Evolutionary conservation across 805 yeast species (phyloP).

Genomic region (Starmera amethionina): DNA sequence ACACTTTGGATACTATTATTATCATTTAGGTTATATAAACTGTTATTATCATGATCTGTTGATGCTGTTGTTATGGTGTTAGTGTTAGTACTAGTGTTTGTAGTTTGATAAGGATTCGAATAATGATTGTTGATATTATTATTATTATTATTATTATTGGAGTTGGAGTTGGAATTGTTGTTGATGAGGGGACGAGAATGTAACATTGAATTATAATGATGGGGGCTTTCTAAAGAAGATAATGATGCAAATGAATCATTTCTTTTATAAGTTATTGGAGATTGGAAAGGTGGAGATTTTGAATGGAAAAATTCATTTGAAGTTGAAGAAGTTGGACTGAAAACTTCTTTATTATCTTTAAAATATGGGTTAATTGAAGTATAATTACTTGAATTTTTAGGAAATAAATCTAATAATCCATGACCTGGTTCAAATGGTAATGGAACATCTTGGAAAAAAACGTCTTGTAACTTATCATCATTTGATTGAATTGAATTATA

Average conservation of each 20-base stretch:
- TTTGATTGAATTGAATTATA: too few relatives aligned
- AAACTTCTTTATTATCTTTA: background rate
- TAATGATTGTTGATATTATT: background rate
- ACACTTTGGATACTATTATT: slow-evolving; percentile 20
- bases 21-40: background rate
- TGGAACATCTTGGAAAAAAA: slow-evolving; percentile 23
- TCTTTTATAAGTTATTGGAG: background rate
- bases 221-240: slow-evolving; percentile 3
- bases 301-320: background rate
- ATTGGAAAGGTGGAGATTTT: slow-evolving; percentile 1
- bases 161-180: background rate
- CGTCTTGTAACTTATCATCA: slow-evolving; percentile 11
- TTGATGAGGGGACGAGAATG: slow-evolving; percentile 2
- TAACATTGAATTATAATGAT: slow-evolving; percentile 12
- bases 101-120: background rate
- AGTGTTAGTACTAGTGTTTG: background rate
- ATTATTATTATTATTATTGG: slow-evolving; percentile 2
- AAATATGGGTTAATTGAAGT: slow-evolving; percentile 3
- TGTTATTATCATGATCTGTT: background rate
- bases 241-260: background rate
- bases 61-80: background rate
- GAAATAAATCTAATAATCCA: slow-evolving; percentile 32
- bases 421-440: slow-evolving; percentile 24
- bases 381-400: slow-evolving; percentile 14
- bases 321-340: background rate